Conservation (phyloP, 2,329 filamentous ascomycete genomes). For the Scytalidium sp. region DNA sequence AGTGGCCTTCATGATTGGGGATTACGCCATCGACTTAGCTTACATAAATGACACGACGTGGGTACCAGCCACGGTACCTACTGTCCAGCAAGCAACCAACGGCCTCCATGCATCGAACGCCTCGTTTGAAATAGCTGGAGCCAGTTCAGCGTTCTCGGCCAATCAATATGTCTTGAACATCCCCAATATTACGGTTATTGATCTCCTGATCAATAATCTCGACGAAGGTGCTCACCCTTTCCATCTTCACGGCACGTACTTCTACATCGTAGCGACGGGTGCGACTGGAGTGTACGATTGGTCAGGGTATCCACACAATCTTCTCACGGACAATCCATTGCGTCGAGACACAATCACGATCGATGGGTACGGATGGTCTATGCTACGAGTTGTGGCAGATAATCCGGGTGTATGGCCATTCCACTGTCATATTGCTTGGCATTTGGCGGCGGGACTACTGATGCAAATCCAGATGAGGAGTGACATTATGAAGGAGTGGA, state of each 20-base stretch:
- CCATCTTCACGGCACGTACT: slow-evolving; percentile 52
- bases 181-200: slow-evolving; percentile 33
- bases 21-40: slow-evolving; percentile 51
- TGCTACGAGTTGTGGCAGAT: slow-evolving; percentile 44
- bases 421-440: slow-evolving; percentile 47
- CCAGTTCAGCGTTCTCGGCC: slow-evolving; percentile 61
- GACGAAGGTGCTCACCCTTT: slow-evolving; percentile 45
- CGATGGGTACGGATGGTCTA: slow-evolving; percentile 34
- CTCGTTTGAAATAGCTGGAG: slow-evolving; percentile 26
- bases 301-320: slow-evolving; percentile 16
- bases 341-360: slow-evolving; percentile 47
- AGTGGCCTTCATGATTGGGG: slow-evolving; percentile 54
- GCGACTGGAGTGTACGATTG: slow-evolving; percentile 26
- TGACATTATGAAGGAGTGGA: slow-evolving; percentile 9
- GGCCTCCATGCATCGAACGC: slow-evolving; percentile 48
- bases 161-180: slow-evolving; percentile 52
- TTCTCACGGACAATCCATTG: slow-evolving; percentile 42
- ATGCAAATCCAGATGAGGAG: slow-evolving; percentile 32
- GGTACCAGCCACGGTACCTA: slow-evolving; percentile 39
- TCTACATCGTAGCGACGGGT: slow-evolving; percentile 42
- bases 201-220: slow-evolving; percentile 47
- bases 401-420: slow-evolving; percentile 49
- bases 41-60: slow-evolving; percentile 53
- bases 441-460: slow-evolving; percentile 36
- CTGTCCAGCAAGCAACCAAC: slow-evolving; percentile 40